phyloP scores from a whole-genome alignment of 345 rosid species.

The Sonneratia alba region DNA sequence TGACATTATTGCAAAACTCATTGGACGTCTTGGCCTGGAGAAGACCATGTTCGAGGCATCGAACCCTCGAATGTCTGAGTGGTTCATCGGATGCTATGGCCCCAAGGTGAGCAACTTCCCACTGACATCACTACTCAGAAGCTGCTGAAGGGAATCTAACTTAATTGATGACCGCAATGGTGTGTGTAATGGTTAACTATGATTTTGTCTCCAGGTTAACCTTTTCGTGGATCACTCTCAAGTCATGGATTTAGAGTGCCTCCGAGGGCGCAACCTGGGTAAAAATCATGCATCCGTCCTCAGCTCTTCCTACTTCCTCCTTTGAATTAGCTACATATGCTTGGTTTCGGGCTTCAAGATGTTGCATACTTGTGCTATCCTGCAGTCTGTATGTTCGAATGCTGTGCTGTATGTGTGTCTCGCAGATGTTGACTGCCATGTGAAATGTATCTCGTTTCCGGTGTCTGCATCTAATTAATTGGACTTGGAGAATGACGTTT shows the following conservation, averaged over 20 bases:
- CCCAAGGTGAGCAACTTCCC: slow-evolving; percentile 41
- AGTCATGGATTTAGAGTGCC: slow-evolving; percentile 77
- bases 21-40: slow-evolving; percentile 81
- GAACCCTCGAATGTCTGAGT: slow-evolving; percentile 55
- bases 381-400: not conserved
- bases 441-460: not conserved
- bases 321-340: slow-evolving; percentile 14
- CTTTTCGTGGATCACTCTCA: slow-evolving; percentile 89
- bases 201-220: slow-evolving; percentile 50
- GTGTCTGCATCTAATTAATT: not conserved
- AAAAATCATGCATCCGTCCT: slow-evolving; percentile 43
- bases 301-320: slow-evolving; percentile 38
- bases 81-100: slow-evolving; percentile 76
- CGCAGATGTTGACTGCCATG: not conserved
- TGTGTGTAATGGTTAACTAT: not conserved
- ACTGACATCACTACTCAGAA: not conserved
- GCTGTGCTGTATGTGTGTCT: not conserved
- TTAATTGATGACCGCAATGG: not conserved
- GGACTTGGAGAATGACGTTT: not conserved
- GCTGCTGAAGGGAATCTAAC: not conserved
- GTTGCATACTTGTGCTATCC: not conserved
- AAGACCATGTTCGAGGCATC: slow-evolving; percentile 94
- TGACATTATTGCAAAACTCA: slow-evolving; percentile 67
- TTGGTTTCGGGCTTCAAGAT: not conserved
- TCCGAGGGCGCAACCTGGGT: slow-evolving; percentile 60